These are phyloP conservation scores for Raffaelea albimanens DNA, from an alignment of 2,329 filamentous ascomycete genomes.

Conservation along the genomic window DNA sequence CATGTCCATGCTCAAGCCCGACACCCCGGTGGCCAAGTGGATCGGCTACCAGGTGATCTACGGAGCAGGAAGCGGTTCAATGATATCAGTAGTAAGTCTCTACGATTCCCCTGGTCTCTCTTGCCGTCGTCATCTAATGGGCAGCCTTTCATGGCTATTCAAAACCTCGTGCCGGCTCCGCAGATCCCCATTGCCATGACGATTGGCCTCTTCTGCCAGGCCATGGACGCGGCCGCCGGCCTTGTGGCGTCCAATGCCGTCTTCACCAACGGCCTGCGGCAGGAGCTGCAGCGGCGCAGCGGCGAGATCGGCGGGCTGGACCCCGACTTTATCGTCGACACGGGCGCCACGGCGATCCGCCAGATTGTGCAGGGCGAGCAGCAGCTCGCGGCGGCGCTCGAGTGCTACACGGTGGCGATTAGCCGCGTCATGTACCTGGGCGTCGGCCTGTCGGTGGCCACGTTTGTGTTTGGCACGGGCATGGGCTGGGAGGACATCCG, in stretches of 20 bases:
- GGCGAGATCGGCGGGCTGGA: slow-evolving; percentile 16
- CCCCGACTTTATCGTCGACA: slow-evolving; percentile 20
- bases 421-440: slow-evolving; percentile 18
- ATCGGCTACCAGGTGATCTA: slow-evolving; percentile 14
- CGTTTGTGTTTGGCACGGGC: slow-evolving; percentile 18
- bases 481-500: slow-evolving; percentile 23
- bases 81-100: slow-evolving; percentile 1
- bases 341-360: slow-evolving; percentile 15
- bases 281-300: slow-evolving; percentile 14
- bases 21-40: slow-evolving; percentile 8
- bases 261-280: slow-evolving; percentile 15
- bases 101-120: no score
- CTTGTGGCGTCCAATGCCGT: slow-evolving; percentile 13
- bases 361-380: not conserved
- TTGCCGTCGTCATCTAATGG: no score
- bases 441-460: slow-evolving; percentile 10
- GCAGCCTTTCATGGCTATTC: slow-evolving; percentile 7
- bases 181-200: slow-evolving; percentile 9
- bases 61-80: slow-evolving; percentile 10
- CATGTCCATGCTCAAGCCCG: slow-evolving; percentile 7
- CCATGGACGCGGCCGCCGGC: slow-evolving; percentile 12
- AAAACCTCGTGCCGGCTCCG: slow-evolving; percentile 3
- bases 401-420: not conserved
- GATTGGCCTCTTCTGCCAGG: slow-evolving; percentile 17
- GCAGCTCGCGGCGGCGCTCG: not conserved